Base-by-base conservation (phyloP, 345 rosid species). In the Brassica incana region DNA sequence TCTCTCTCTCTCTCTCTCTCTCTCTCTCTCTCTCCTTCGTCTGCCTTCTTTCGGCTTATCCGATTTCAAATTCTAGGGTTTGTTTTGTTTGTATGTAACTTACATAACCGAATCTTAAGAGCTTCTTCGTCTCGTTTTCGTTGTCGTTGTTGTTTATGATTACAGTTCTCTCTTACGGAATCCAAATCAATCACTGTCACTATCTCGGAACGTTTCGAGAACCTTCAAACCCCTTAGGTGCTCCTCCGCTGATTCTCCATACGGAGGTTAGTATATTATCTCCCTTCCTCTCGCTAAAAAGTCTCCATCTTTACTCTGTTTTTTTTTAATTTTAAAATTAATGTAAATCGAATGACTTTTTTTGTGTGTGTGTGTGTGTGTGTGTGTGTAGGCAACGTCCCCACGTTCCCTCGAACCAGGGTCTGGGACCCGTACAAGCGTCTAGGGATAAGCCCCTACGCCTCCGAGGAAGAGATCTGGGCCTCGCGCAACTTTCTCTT, bases 381-480 rank as follows among this genome's bases (percentile, higher is more conserved):
- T 32, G 5, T 5, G 43, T 7, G 29, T 82, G 16, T 67, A 95
- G 99, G 94, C 70, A 90, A 86, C 50, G 71, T 56, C 68, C 93
- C 91, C 0, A 84, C 83, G 29, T 95, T 95, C 75, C 90, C 97
- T 4, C 86, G 98, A 64, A 62, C 72, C 32, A 90, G 80, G 66
- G 91, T 93, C 66, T 89, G 98, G 99, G 92, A 95, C 74, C 99
- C 99, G 4, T 93, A 89, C 81, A 95, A 82, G 76, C 91, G 97
- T 67, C 84, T 95, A 61, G 98, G 98, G 5, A 54, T 93, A 25
- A 86, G 90, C 73, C 90, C 86, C 14, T 87, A 89, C 76, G 97
- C 99, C 77, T 88, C 97, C 0, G 97, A 91, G 87, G 98, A 95
- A 73, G 99, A 95, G 82, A 86, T 95, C 77, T 95, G 97, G 99